Evolutionary conservation across 352 stramenopile species (phyloP), one percentile per base, ranked within the genome.

Genomic region (Phytophthora sp.): DNA sequence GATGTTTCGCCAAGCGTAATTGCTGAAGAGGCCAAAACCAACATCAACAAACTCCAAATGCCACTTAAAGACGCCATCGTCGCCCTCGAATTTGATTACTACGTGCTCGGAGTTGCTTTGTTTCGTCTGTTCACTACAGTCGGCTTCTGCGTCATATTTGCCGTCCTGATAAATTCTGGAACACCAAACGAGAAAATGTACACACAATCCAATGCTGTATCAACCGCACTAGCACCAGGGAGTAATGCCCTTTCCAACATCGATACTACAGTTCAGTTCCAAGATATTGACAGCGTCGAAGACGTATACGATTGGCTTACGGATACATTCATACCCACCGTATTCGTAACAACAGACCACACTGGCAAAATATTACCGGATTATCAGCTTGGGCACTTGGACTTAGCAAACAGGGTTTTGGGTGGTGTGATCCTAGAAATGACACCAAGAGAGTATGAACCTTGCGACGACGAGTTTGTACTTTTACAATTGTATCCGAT

Each of bases 231-330:
- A 48, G 74, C 24, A n/a, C 66, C 45, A 20, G 69, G 66, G 0
- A 69, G 77, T 6, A 69, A 55, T 0, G 70, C 84, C 38, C 73
- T 77, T 1, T 46, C 77, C 49, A 83, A 59, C 7, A 26, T 37
- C 6, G 59, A 68, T 34, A 75, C 69, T 13, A 62, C 56, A 34
- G 66, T 81, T 30, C 76, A 84, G 35, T 79, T 81, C 23, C 30
- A 11, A 24, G 76, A 84, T 41, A 76, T 84, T 28, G 41, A 55
- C 43, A 59, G 34, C 20, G 38, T 69, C 26, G 32, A 30, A 5
- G 72, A 81, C 34, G 59, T 66, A 8, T 84, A 77, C 48, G 35
- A 66, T 24, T 84, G 75, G 75, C 51, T 84, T 32, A 59, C 49
- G 15, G 41, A 76, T 11, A 73, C 72, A 20, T 62, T 84, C 21